Conservation (phyloP, 805 yeast species). For the baker's yeast (Saccharomyces cerevisiae) region DNA sequence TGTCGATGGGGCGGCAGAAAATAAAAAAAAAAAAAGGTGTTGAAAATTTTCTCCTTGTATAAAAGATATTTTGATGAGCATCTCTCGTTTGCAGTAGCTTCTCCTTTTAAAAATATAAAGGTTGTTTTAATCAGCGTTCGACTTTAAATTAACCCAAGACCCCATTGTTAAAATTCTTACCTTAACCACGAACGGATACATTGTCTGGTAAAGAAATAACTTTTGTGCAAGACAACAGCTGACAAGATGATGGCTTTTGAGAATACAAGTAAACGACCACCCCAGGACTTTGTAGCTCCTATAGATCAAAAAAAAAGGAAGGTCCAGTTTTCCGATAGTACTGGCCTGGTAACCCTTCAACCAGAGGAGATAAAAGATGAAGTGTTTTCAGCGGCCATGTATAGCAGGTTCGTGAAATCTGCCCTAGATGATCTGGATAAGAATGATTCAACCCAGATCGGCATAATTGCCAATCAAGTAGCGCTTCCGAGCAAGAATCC, state of each 20-base stretch:
- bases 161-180: background rate
- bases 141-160: background rate
- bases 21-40: background rate
- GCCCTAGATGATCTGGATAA: slow-evolving; percentile 65
- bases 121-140: background rate
- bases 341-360: slow-evolving; percentile 14
- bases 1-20: background rate
- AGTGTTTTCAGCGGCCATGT: slow-evolving; percentile 32
- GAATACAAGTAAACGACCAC: slow-evolving; percentile 19
- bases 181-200: background rate
- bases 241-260: slow-evolving; percentile 28
- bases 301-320: slow-evolving; percentile 25
- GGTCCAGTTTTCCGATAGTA: slow-evolving; percentile 25
- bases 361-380: slow-evolving; percentile 9
- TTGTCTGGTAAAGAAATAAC: background rate
- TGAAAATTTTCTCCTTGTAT: background rate
- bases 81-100: background rate
- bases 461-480: slow-evolving; percentile 52
- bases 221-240: background rate
- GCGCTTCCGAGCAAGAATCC: slow-evolving; percentile 42
- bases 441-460: slow-evolving; percentile 48
- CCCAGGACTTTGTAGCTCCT: slow-evolving; percentile 8
- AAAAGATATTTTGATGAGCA: background rate
- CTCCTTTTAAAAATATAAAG: background rate
- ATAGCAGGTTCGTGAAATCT: slow-evolving; percentile 44